Evolutionary conservation across 2,329 filamentous ascomycete genomes (phyloP).

Genomic region (Myriosclerotinia duriaeana): DNA sequence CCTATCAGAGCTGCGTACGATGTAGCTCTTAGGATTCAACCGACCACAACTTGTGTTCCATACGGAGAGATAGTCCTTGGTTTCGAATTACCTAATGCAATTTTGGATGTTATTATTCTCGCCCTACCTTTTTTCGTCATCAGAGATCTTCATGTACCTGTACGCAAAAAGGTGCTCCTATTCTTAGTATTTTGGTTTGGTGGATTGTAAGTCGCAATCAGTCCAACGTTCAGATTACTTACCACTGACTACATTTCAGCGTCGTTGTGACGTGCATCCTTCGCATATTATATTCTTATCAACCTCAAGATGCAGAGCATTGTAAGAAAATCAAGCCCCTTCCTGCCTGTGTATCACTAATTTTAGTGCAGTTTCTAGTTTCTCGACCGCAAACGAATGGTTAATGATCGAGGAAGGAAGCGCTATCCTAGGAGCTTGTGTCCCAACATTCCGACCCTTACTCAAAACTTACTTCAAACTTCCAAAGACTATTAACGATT

Average conservation of each 20-base stretch:
- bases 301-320: constrained; percentile 9
- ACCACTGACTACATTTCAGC: not conserved
- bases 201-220: constrained; percentile 18
- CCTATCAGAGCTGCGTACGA: constrained; percentile 19
- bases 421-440: constrained; percentile 19
- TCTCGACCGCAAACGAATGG: constrained; percentile 16
- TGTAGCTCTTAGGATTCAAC: constrained; percentile 11
- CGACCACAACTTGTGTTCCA: constrained; percentile 14
- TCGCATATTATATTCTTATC: constrained; percentile 19
- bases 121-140: constrained; percentile 21
- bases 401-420: constrained; percentile 22
- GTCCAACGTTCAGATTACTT: not conserved
- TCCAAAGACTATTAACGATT: constrained; percentile 9
- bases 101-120: constrained; percentile 15
- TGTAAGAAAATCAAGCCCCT: not conserved
- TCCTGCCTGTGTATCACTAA: not conserved
- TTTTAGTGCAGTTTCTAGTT: not conserved
- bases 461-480: constrained; percentile 13
- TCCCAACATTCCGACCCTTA: constrained; percentile 20
- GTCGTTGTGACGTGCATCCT: constrained; percentile 20
- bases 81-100: constrained; percentile 16
- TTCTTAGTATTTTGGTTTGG: constrained; percentile 20
- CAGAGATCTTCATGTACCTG: constrained; percentile 17
- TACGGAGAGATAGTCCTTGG: constrained; percentile 15
- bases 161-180: constrained; percentile 19